Evolutionary conservation across 345 rosid genomes (phyloP), one percentile per base, ranked within the genome.

Genomic region (Atalantia buxifolia): DNA sequence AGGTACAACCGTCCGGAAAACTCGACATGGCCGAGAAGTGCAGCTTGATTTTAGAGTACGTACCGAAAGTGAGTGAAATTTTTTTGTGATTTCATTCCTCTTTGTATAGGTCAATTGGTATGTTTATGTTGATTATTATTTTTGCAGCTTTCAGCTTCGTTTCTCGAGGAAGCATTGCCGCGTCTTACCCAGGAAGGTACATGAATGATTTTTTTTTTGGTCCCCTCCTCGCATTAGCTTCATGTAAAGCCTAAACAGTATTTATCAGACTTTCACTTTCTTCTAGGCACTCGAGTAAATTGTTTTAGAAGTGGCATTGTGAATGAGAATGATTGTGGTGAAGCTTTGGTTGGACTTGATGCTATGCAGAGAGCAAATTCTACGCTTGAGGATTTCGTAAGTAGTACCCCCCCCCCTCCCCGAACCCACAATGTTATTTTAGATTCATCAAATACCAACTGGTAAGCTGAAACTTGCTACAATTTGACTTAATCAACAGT

Each of bases 361-460:
- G 86, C 97, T 28, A 88, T 95, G 97, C 91, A 90, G 79, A 83
- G 92, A 48, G 97, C 99, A 60, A 95, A 91, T 89, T 93, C 99
- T 84, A 93, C 99, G 6, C 91, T 93, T 76, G 96, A 91, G 85
- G 97, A 92, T 87, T 92, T 93, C 66, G 96, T 95, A 82, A 87
- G 99, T 80, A 87, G 99, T 80, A 36, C 71, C 27, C 31, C 3
- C 45, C 12, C 45, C 45, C 0, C 40, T 7, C 0, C 0, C 3
- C 12, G 7, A 35, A 35, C 7, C 30, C 30, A 28, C 30, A 28
- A 22, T 5, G 38, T 50, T 2, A 21, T 81, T 35, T 70, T 71
- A 6, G 16, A 35, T 36, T 25, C 4, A 62, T 70, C 9, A 21
- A 67, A 38, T 12, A 3, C 56, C 21, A 3, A 13, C 9, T 22